Percentiles rank a stretch among this genome's conserved stretches.
Evolutionary conservation across 257 asterid genomes (phyloP).

Genomic region (Catharanthus roseus): DNA sequence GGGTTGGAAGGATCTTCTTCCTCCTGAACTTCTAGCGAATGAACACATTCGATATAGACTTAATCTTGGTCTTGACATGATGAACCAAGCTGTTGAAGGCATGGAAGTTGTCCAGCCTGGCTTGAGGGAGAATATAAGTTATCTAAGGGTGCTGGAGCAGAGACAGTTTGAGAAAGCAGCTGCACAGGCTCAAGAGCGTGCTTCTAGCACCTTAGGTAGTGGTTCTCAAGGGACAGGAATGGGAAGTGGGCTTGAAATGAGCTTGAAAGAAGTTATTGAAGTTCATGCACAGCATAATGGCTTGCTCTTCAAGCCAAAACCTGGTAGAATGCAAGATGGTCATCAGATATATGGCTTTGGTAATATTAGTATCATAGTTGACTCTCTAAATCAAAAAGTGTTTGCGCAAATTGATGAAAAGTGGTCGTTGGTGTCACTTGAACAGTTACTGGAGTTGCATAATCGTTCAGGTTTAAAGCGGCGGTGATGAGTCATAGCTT

Average conservation of each 20-base stretch:
- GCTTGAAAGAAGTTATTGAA: constrained; percentile 38
- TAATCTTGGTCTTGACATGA: constrained; percentile 64
- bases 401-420: constrained; percentile 63
- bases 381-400: constrained; percentile 60
- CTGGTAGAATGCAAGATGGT: constrained; percentile 83
- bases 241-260: constrained; percentile 26
- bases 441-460: constrained; percentile 72
- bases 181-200: constrained; percentile 52
- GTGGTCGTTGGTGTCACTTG: constrained; percentile 70
- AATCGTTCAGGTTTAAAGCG: constrained; percentile 45
- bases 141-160: constrained; percentile 62
- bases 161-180: constrained; percentile 82
- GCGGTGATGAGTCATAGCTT: constrained; percentile 15
- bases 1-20: constrained; percentile 82
- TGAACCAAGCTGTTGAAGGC: constrained; percentile 85
- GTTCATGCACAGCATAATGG: constrained; percentile 35
- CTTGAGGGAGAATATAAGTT: constrained; percentile 59
- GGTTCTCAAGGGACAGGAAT: constrained; percentile 19
- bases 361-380: constrained; percentile 59
- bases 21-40: constrained; percentile 66
- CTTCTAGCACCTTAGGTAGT: constrained; percentile 17
- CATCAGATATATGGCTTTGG: constrained; percentile 86
- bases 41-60: constrained; percentile 63
- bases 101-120: constrained; percentile 78
- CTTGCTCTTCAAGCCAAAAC: constrained; percentile 41